These are phyloP conservation scores for Ganoderma sinense DNA, from an alignment of 1,284 basidiomycete genomes.

Conservation along the genomic window DNA sequence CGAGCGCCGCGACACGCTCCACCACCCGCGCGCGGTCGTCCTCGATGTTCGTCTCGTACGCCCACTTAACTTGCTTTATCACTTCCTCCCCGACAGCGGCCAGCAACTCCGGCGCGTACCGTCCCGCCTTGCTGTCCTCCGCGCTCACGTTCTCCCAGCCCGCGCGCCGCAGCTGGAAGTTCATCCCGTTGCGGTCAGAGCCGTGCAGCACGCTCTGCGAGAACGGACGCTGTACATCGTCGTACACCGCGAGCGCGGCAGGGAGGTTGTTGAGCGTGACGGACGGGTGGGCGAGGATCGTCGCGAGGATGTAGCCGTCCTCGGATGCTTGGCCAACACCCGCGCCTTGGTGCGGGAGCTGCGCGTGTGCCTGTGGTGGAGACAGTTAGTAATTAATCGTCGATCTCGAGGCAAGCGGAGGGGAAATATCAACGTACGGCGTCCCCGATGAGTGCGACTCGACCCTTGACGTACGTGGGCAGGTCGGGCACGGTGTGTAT, in stretches of 20 bases:
- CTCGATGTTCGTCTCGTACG: conserved; percentile 26
- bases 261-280: conserved; percentile 3
- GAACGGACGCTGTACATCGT: conserved; percentile 20
- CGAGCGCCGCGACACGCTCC: neutral
- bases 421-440: conserved; percentile 31
- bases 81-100: neutral
- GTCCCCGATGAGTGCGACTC: conserved; percentile 40
- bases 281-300: conserved; percentile 5
- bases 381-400: too few species aligned
- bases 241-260: conserved; percentile 20
- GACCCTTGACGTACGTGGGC: conserved; percentile 33
- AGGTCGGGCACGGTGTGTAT: conserved; percentile 33
- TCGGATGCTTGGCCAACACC: conserved; percentile 50
- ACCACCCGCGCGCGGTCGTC: neutral
- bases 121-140: conserved; percentile 14
- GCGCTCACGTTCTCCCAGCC: too few species aligned
- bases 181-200: conserved; percentile 10
- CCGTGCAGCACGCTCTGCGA: conserved; percentile 17
- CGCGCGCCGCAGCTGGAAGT: neutral
- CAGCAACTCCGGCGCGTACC: conserved; percentile 6
- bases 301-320: conserved; percentile 21
- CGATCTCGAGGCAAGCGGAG: too few species aligned
- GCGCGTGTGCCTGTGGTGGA: conserved; percentile 24
- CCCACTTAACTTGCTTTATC: neutral
- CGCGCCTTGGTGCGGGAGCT: conserved; percentile 46